Evolutionary conservation across 495 filamentous ascomycete species (phyloP), one percentile per base, ranked within the genome.

Genomic region (Trichoderma asperelloides): DNA sequence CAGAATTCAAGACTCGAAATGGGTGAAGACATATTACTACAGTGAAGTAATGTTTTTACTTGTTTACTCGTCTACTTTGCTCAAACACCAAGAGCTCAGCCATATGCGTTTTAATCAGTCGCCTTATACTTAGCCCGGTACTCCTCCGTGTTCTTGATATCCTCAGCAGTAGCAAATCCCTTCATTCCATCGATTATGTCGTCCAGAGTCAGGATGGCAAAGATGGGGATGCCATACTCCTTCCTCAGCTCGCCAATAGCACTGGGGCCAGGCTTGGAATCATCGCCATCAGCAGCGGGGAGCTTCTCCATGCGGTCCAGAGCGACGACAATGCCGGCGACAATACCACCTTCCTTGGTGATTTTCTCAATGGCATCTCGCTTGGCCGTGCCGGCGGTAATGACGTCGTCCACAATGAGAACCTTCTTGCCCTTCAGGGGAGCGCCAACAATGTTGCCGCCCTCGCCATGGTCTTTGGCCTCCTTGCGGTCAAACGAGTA

Each of bases 401-500:
- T 92, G 16, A 98, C 95, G 78, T 97, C 95, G 79, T 98, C 95
- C 30, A 98, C 87, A 66, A 98, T 89, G 1, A 98, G 81, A 8
- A 97, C 88, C 12, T 83, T 82, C 84, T 95, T 96, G 60, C 89
- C 91, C 76, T 88, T 87, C 74, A 98, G 77, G 5, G 87, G 81
- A 25, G 91, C 91, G 8, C 95, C 95, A 23, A 97, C 93, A 67
- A 97, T 93, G 74, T 83, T 88, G 28, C 95, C 94, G 51, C 92
- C 92, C 76, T 98, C 95, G 41, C 95, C 94, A 78, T 97, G 94
- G 71, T 88, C 87, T 80, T 98, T 98, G 69, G 86, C 87, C 75
- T 98, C 94, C 77, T 97, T 98, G 71, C 95, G 87, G 81, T 98
- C 93, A 83, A 94, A 97, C 37, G 85, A 88, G 79, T 96, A 97